Conservation (phyloP, 2,329 filamentous ascomycete species). For the Fusarium clavum region DNA sequence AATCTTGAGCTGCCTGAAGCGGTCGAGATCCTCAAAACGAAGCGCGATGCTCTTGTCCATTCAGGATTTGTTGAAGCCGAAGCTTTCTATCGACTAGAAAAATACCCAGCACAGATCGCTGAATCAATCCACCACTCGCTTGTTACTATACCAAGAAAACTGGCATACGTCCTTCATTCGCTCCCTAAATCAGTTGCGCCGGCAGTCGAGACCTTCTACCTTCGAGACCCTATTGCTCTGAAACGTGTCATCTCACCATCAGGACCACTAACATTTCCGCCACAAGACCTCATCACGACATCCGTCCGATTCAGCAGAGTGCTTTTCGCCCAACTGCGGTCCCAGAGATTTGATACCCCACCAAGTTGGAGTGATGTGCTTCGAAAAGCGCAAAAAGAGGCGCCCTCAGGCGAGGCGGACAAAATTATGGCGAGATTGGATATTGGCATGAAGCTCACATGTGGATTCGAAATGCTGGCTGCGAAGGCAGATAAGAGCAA, state of each 20-base stretch:
- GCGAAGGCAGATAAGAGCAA: slow-evolving; percentile 74
- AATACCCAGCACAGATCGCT: slow-evolving; percentile 81
- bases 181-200: slow-evolving; percentile 82
- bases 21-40: slow-evolving; percentile 67
- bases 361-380: slow-evolving; percentile 59
- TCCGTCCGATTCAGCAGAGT: slow-evolving; percentile 88
- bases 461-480: slow-evolving; percentile 90
- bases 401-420: slow-evolving; percentile 22
- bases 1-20: slow-evolving; percentile 74
- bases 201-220: slow-evolving; percentile 91
- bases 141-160: slow-evolving; percentile 80
- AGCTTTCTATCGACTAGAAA: slow-evolving; percentile 87
- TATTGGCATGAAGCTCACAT: slow-evolving; percentile 88
- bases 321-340: slow-evolving; percentile 89
- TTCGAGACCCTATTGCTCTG: slow-evolving; percentile 83
- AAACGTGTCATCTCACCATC: slow-evolving; percentile 72
- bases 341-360: slow-evolving; percentile 81
- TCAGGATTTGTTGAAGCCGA: slow-evolving; percentile 84
- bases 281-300: slow-evolving; percentile 80
- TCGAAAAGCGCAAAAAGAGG: slow-evolving; percentile 37
- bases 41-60: slow-evolving; percentile 71
- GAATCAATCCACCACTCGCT: slow-evolving; percentile 81
- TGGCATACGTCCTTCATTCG: slow-evolving; percentile 82
- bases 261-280: slow-evolving; percentile 72
- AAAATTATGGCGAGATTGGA: slow-evolving; percentile 60